These are phyloP conservation scores for Ustilago loliicola DNA, from an alignment of 1,284 basidiomycete genomes.

Conservation along the genomic window DNA sequence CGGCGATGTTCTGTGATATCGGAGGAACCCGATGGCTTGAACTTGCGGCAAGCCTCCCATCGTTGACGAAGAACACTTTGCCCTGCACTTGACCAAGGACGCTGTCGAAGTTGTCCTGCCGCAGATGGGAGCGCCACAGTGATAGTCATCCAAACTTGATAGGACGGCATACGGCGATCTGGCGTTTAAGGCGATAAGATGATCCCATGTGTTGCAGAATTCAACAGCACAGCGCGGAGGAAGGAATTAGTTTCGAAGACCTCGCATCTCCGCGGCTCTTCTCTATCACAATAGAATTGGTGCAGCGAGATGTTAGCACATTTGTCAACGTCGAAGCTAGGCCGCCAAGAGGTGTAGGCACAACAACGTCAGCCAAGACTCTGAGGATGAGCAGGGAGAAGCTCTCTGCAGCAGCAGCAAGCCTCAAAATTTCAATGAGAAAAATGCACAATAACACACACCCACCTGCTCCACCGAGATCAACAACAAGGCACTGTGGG, in stretches of 20 bases:
- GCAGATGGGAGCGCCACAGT: too few relatives aligned
- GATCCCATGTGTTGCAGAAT: neutral
- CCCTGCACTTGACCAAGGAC: too few relatives aligned
- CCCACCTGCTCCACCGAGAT: neutral
- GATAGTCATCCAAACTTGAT: too few relatives aligned
- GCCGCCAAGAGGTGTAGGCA: constrained; percentile 2
- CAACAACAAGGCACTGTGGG: constrained; percentile 3
- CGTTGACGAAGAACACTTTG: too few relatives aligned
- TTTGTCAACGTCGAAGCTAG: neutral
- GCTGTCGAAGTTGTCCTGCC: too few relatives aligned
- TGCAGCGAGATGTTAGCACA: neutral
- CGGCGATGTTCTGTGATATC: too few relatives aligned
- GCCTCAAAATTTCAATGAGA: neutral
- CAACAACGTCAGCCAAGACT: constrained; percentile 25
- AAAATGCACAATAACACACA: neutral
- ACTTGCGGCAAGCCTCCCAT: too few relatives aligned
- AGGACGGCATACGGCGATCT: too few relatives aligned
- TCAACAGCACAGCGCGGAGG: neutral
- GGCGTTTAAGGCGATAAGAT: too few relatives aligned
- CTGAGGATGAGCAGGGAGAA: neutral
- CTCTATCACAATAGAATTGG: neutral
- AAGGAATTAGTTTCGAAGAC: neutral
- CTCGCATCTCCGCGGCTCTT: constrained; percentile 1
- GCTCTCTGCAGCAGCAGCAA: constrained; percentile 1
- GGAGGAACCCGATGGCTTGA: too few relatives aligned